phyloP scores from a whole-genome alignment of 352 stramenopile genomes.

The Globisporangium ultimum region DNA sequence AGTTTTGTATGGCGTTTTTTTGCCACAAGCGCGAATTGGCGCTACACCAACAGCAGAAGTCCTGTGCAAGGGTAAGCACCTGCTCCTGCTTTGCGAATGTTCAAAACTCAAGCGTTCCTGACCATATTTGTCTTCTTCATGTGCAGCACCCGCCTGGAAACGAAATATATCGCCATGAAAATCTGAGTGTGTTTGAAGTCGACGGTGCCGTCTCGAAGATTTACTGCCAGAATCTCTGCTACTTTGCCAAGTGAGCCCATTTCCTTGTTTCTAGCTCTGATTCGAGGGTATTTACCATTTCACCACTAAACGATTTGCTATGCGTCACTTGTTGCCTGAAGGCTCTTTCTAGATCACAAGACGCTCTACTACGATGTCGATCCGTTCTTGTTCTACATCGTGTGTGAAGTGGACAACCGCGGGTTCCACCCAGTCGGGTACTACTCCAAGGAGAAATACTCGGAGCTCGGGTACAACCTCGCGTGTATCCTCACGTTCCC shows the following conservation, averaged over 20 bases:
- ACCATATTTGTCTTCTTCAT: slow-evolving; percentile 1
- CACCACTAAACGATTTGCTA: neutral
- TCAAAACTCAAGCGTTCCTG: too few species aligned
- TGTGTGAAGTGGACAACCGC: slow-evolving; percentile 92
- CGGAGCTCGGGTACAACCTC: slow-evolving; percentile 98
- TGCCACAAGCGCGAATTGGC: slow-evolving; percentile 67
- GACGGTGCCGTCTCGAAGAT: slow-evolving; percentile 95
- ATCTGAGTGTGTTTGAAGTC: slow-evolving; percentile 96
- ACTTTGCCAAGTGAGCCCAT: slow-evolving; percentile 93
- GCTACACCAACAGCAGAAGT: slow-evolving; percentile 60
- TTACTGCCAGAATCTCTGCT: slow-evolving; percentile 99
- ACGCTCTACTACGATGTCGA: slow-evolving; percentile 99
- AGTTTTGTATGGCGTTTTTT: slow-evolving; percentile 90
- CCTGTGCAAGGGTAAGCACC: slow-evolving; percentile 50
- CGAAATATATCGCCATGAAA: slow-evolving; percentile 94
- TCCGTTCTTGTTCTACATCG: slow-evolving; percentile 99
- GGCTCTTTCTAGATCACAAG: slow-evolving; percentile 99
- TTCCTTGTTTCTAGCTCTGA: neutral
- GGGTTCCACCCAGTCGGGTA: slow-evolving; percentile 97
- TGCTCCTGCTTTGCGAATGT: neutral
- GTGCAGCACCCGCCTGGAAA: slow-evolving; percentile 73
- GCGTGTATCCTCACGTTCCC: slow-evolving; percentile 99
- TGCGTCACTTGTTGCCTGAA: slow-evolving; percentile 10
- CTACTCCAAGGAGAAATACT: slow-evolving; percentile 99
- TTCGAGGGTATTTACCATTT: neutral